Evolutionary conservation across 2,329 filamentous ascomycete genomes (phyloP).

Genomic region (Dactylonectria estremocensis): DNA sequence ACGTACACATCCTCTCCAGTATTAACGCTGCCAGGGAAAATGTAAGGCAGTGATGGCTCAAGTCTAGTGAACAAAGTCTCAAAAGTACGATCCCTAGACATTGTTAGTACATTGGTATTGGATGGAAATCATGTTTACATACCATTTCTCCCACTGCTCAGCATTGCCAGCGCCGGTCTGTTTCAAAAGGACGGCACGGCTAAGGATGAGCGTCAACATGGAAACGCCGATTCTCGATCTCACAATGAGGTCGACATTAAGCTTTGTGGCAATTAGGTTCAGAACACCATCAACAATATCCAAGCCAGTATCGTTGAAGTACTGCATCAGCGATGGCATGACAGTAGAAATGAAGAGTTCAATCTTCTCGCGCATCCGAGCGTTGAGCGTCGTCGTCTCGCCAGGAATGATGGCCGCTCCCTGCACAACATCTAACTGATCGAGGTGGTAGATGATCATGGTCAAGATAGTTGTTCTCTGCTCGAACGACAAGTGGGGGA

Average conservation of each 20-base stretch:
- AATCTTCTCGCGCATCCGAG: slow-evolving; percentile 88
- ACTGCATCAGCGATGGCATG: slow-evolving; percentile 90
- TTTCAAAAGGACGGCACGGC: slow-evolving; percentile 93
- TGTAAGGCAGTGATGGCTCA: slow-evolving; percentile 85
- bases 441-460: slow-evolving; percentile 94
- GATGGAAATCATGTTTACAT: slow-evolving; percentile 47
- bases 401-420: slow-evolving; percentile 82
- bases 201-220: slow-evolving; percentile 94
- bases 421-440: slow-evolving; percentile 90
- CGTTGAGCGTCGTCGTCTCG: slow-evolving; percentile 79
- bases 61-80: slow-evolving; percentile 89
- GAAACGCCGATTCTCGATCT: slow-evolving; percentile 90
- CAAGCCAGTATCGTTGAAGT: slow-evolving; percentile 91
- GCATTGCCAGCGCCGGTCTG: slow-evolving; percentile 81
- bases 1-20: slow-evolving; percentile 95
- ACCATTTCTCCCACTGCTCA: slow-evolving; percentile 87
- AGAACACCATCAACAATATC: slow-evolving; percentile 93
- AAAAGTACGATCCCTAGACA: slow-evolving; percentile 80
- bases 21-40: slow-evolving; percentile 94
- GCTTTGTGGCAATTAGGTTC: slow-evolving; percentile 85
- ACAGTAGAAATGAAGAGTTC: slow-evolving; percentile 91
- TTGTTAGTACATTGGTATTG: slow-evolving; percentile 50
- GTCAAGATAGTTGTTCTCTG: slow-evolving; percentile 96
- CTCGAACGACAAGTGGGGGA: slow-evolving; percentile 92
- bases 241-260: slow-evolving; percentile 87